phyloP scores from a whole-genome alignment of 139 green algal genomes.

The Volvox africanus region DNA sequence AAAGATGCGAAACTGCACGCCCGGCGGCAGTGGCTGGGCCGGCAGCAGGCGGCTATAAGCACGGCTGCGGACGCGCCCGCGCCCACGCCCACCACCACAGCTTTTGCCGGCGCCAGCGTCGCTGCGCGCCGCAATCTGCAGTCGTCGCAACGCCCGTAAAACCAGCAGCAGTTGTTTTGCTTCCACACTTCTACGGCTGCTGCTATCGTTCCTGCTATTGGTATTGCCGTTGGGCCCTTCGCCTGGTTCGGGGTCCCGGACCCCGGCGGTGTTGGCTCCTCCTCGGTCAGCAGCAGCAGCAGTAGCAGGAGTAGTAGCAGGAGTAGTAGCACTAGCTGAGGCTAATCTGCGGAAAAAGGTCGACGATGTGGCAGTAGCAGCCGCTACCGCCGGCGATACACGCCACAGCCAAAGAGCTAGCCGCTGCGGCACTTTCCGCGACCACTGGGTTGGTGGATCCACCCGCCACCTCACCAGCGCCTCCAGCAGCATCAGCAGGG shows the following conservation, averaged over 20 bases:
- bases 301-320: too few species aligned
- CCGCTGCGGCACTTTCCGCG: neutral
- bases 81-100: too few species aligned
- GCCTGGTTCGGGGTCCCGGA: too few species aligned
- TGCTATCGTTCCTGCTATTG: too few species aligned
- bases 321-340: too few species aligned
- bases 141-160: neutral
- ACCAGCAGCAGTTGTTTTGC: neutral
- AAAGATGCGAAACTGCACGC: too few species aligned
- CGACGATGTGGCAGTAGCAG: neutral
- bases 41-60: too few species aligned
- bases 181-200: neutral
- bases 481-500: constrained; percentile 24
- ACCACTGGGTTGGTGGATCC: constrained; percentile 8
- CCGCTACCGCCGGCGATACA: neutral
- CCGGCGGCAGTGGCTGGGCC: neutral
- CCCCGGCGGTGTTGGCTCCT: neutral
- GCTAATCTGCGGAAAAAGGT: neutral
- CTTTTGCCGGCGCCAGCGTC: neutral
- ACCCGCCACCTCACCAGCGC: neutral
- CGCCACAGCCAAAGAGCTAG: constrained; percentile 10
- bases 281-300: neutral
- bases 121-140: neutral
- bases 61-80: too few species aligned
- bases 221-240: too few species aligned